Evolutionary conservation across 2,329 filamentous ascomycete genomes (phyloP), one percentile per base, ranked within the genome.

Genomic region (Claviceps fusiformis): DNA sequence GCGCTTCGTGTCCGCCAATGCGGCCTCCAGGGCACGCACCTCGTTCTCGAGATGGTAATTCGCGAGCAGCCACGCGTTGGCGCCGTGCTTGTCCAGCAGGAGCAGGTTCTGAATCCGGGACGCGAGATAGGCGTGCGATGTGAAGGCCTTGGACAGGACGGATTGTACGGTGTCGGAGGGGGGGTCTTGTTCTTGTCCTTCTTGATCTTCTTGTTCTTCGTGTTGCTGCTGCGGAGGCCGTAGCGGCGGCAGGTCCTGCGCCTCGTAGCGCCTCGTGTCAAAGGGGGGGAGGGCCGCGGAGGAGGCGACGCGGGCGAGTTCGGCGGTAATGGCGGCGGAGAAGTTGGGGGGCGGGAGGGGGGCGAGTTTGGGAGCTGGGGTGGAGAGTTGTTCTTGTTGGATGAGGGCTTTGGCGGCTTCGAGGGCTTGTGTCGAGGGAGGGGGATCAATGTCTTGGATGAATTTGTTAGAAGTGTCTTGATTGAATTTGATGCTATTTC

Each of bases 61-160:
- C 6, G 82, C 82, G 9, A 95, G 79, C 55, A 98, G 76, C 92
- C 93, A 97, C 10, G 89, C 86, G 68, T 95, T 95, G 71, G 89
- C 89, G 61, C 92, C 93, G 69, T 85, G 85, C 52, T 77, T 77
- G 63, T 93, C 87, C 24, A 95, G 79, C n/a, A 95, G 76, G 1
- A 76, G 73, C 19, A 95, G 80, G 69, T 81, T 76, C 37, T 74
- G 63, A 41, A 73, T 67, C 3, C 81, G 77, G n/a, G 70, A 64
- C 13, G 67, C 60, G 13, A 83, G 73, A 68, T 82, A 80, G n/a
- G 73, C 66, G 46, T 71, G 73, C 51, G 74, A 70, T 0, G 76
- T 68, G 69, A 76, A 75, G 52, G 78, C 73, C 49, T 67, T 72
- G 15, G 80, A 75, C 41, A 89, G 81, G 9, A 82, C 77, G 64